Evolutionary conservation across 1,284 basidiomycete species (phyloP).

Genomic region (Tilletia horrida): DNA sequence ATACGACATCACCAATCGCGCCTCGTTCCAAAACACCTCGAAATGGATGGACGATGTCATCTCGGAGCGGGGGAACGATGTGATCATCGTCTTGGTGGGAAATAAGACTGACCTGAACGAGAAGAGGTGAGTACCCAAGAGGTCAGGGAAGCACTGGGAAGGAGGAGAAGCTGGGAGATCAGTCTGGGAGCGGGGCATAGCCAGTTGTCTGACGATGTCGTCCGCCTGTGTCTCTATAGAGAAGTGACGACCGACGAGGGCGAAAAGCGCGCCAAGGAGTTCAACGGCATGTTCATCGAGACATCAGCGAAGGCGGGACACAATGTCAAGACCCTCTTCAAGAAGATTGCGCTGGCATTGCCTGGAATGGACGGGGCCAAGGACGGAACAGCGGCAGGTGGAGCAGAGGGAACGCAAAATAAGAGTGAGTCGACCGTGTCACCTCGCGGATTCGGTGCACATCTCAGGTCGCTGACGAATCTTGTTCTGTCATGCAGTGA

Average conservation of each 20-base stretch:
- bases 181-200: no score
- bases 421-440: slow-evolving; percentile 45
- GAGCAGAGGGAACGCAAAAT: slow-evolving; percentile 58
- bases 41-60: slow-evolving; percentile 99
- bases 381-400: slow-evolving; percentile 60
- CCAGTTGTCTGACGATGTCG: no score
- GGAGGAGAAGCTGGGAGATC: no score
- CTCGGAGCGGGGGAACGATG: slow-evolving; percentile 93
- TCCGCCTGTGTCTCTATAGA: slow-evolving; percentile 51
- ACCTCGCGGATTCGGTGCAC: neutral
- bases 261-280: slow-evolving; percentile 83
- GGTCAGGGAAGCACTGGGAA: neutral
- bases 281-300: slow-evolving; percentile 98
- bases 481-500: slow-evolving; percentile 24
- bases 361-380: slow-evolving; percentile 80
- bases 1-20: slow-evolving; percentile 96
- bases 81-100: slow-evolving; percentile 96
- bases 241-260: slow-evolving; percentile 99
- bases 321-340: slow-evolving; percentile 97
- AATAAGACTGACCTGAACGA: slow-evolving; percentile 84
- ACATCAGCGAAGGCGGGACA: slow-evolving; percentile 98
- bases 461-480: neutral
- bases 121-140: slow-evolving; percentile 36
- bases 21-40: slow-evolving; percentile 91
- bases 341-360: slow-evolving; percentile 97